phyloP scores from a whole-genome alignment of 2,329 filamentous ascomycete genomes.

The Aspergillus bombycis region DNA sequence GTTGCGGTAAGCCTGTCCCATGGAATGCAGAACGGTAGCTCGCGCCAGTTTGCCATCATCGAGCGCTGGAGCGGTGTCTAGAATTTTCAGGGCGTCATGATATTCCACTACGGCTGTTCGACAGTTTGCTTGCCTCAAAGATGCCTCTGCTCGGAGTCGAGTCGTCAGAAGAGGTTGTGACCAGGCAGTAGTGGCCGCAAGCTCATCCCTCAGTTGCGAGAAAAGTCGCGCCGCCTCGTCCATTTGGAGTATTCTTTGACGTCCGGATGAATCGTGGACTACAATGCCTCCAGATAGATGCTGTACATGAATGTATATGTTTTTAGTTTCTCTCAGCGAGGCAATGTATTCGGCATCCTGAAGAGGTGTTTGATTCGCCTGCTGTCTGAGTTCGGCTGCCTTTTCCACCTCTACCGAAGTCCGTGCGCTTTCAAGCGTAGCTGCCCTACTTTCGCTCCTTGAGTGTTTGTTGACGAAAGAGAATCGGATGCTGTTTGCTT shows the following conservation, averaged over 20 bases:
- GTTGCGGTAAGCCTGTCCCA: slow-evolving; percentile 30
- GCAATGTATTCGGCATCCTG: slow-evolving; percentile 23
- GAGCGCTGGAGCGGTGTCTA: slow-evolving; percentile 26
- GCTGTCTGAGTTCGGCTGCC: slow-evolving; percentile 9
- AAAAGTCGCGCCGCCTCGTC: slow-evolving; percentile 36
- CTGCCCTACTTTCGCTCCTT: slow-evolving; percentile 20
- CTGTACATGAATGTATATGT: slow-evolving; percentile 31
- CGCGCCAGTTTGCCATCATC: slow-evolving; percentile 29
- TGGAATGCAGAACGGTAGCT: slow-evolving; percentile 29
- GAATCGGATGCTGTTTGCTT: slow-evolving; percentile 33
- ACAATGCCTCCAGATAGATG: slow-evolving; percentile 28
- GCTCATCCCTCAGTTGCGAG: slow-evolving; percentile 30
- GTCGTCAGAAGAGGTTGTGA: slow-evolving; percentile 22
- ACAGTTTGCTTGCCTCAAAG: slow-evolving; percentile 26
- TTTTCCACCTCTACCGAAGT: slow-evolving; percentile 13
- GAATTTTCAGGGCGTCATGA: slow-evolving; percentile 27
- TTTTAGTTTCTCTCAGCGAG: slow-evolving; percentile 21
- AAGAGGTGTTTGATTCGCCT: slow-evolving; percentile 13
- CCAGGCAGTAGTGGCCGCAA: slow-evolving; percentile 24
- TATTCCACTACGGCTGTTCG: slow-evolving; percentile 28
- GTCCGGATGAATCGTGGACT: slow-evolving; percentile 34
- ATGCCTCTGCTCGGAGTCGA: slow-evolving; percentile 27
- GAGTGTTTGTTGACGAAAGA: slow-evolving; percentile 30
- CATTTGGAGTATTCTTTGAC: slow-evolving; percentile 34
- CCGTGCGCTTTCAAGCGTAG: slow-evolving; percentile 18